A percentile compares a stretch with the other conserved stretches of the same genome.
Evolutionary conservation across 345 rosid species (phyloP).

Genomic region (Eucalyptus grandis): DNA sequence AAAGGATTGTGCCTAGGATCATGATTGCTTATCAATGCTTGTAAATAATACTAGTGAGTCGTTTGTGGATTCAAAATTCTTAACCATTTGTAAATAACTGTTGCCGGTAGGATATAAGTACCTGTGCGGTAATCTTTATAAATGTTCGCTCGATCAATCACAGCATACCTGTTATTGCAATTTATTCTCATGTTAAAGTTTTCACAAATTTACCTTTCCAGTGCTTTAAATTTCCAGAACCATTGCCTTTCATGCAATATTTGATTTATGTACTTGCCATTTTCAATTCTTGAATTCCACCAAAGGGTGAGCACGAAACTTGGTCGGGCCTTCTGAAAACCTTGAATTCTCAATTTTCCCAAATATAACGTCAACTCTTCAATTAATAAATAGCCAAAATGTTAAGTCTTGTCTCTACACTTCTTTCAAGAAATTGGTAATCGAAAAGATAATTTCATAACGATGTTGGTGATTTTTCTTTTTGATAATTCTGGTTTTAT

Average conservation of each 20-base stretch:
- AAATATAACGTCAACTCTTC: background rate
- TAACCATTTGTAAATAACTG: background rate
- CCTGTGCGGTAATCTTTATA: background rate
- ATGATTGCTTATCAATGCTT: background rate
- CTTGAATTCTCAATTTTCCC: background rate
- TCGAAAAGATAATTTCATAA: too few relatives aligned
- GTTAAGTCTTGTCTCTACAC: background rate
- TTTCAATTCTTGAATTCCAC: background rate
- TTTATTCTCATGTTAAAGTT: too few relatives aligned
- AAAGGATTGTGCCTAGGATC: background rate
- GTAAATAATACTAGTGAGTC: background rate
- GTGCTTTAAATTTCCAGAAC: background rate
- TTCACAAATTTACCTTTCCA: too few relatives aligned
- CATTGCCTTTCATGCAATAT: background rate
- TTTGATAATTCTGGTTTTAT: too few relatives aligned
- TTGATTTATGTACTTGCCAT: background rate
- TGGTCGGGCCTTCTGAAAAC: background rate
- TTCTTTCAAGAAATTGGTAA: too few relatives aligned
- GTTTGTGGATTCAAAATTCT: background rate
- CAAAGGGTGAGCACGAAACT: background rate
- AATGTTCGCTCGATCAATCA: background rate
- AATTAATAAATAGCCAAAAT: too few relatives aligned
- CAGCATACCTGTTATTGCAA: background rate
- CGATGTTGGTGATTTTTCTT: too few relatives aligned
- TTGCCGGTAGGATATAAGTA: background rate